Conservation (phyloP, 2,329 filamentous ascomycete genomes). For the Ascochyta viciae-villosae region DNA sequence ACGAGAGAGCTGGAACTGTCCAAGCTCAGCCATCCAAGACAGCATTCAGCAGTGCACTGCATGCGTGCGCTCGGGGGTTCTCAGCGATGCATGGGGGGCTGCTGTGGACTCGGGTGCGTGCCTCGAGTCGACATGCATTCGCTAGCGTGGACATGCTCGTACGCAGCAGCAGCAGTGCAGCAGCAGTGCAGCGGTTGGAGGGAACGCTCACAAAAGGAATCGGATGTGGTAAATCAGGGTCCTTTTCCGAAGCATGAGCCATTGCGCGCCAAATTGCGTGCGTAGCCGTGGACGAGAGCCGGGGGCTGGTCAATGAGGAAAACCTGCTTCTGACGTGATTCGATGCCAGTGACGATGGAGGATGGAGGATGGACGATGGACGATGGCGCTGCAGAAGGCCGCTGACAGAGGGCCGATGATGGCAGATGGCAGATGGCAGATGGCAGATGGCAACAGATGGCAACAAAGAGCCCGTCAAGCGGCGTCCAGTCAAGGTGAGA, state of each 20-base stretch:
- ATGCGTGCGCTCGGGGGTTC: slow-evolving; percentile 6
- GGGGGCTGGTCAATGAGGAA: not conserved
- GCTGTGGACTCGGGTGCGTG: not conserved
- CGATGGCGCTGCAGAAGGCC: slow-evolving; percentile 2
- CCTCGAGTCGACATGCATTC: slow-evolving; percentile 3
- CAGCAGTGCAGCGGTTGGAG: slow-evolving; percentile 8
- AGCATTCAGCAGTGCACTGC: slow-evolving; percentile 4
- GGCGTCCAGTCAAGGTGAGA: not conserved
- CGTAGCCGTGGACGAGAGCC: slow-evolving; percentile 1
- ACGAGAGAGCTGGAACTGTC: slow-evolving; percentile 8
- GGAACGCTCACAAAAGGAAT: slow-evolving; percentile 1
- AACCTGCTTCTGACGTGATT: slow-evolving; percentile 16
- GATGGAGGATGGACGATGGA: not conserved
- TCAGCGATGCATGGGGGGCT: slow-evolving; percentile 7
- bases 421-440: not conserved
- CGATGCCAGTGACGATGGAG: slow-evolving; percentile 5
- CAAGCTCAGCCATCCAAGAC: slow-evolving; percentile 4
- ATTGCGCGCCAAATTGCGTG: slow-evolving; percentile 14
- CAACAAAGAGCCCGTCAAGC: slow-evolving; percentile 9
- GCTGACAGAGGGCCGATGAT: slow-evolving; percentile 2
- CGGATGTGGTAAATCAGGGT: slow-evolving; percentile 13
- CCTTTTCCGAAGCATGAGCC: slow-evolving; percentile 16
- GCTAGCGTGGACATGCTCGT: slow-evolving; percentile 10
- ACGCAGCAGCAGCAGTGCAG: slow-evolving; percentile 6
- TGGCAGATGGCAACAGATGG: not conserved